Base-by-base conservation (phyloP, 805 yeast genomes). In the Kodamaea kaohsiungensis region DNA sequence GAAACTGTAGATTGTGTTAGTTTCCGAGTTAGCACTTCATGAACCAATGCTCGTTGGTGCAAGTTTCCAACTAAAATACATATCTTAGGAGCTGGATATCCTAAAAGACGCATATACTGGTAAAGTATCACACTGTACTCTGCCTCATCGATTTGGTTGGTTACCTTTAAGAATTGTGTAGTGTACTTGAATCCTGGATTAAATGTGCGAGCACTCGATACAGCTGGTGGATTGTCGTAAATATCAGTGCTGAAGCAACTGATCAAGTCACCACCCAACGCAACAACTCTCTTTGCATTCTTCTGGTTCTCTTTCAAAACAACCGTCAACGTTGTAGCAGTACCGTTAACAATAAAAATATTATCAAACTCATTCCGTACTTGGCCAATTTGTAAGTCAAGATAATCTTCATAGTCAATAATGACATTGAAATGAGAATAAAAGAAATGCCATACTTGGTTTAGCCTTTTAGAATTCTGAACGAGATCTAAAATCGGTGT, bases 71-170 rank as follows among this genome's bases (percentile, higher is more conserved):
- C 73, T 22, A 77, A 57, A 8, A 86, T 73, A 16, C 72, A 67
- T 16, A 85, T 72, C 17, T 61, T 61, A 0, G 62, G 56, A 1
- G 60, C 40, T 0, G 80, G 71, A 54, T 81, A 82, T 0, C 81
- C 83, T 17, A 75, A 51, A 2, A 73, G 55, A 4, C 79, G 59
- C 76, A 84, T 66, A 53, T 80, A 82, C 64, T 73, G 75, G 59
- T 68, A 82, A 6, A 82, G 55, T 0, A 69, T 65, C 13, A 80
- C 80, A 15, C 77, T 69, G 53, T 67, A 77, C 56, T 79, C 82
- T 0, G 85, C 86, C 57, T 83, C 65, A 49, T 60, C 65, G 13
- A 64, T 49, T 13, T 57, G 58, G 22, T 49, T 53, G 1, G 25
- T 46, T 1, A 56, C 61, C 8, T 51, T 22, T 2, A 65, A 49